A percentile compares a stretch with the other conserved stretches of the same genome.
phyloP scores from a whole-genome alignment of 768 basidiomycete species.

The Galerina marginata region DNA sequence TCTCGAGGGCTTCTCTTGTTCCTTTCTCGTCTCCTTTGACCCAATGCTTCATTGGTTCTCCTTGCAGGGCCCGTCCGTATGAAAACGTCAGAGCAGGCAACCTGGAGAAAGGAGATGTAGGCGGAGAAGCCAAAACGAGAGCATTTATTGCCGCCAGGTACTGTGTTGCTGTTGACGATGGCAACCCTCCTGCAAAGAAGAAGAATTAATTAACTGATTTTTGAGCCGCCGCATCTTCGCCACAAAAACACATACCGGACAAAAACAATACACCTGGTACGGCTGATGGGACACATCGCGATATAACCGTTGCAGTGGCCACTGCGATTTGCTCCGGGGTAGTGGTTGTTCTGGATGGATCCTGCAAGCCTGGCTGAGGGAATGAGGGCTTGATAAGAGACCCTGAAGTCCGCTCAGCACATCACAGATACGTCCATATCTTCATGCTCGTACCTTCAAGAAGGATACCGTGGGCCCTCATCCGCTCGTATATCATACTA shows the following conservation, averaged over 20 bases:
- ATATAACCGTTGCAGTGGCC: constrained; percentile 50
- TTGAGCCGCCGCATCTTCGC: neutral
- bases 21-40: constrained; percentile 47
- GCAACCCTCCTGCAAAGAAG: constrained; percentile 43
- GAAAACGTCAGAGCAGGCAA: constrained; percentile 54
- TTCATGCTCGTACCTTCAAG: constrained; percentile 45
- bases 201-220: neutral
- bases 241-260: constrained; percentile 40
- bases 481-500: constrained; percentile 49
- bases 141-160: constrained; percentile 49
- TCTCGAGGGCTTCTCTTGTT: constrained; percentile 44
- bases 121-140: constrained; percentile 37
- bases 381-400: constrained; percentile 59
- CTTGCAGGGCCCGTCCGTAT: constrained; percentile 56
- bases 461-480: constrained; percentile 50
- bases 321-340: constrained; percentile 48
- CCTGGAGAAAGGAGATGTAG: constrained; percentile 40
- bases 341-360: constrained; percentile 40
- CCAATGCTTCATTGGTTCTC: constrained; percentile 53
- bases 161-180: constrained; percentile 42
- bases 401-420: constrained; percentile 31
- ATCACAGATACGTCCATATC: neutral
- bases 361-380: constrained; percentile 52
- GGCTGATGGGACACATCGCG: constrained; percentile 49
- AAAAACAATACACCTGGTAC: constrained; percentile 57